phyloP scores from a whole-genome alignment of 2,329 filamentous ascomycete species.

The Diaporthe caulivora region DNA sequence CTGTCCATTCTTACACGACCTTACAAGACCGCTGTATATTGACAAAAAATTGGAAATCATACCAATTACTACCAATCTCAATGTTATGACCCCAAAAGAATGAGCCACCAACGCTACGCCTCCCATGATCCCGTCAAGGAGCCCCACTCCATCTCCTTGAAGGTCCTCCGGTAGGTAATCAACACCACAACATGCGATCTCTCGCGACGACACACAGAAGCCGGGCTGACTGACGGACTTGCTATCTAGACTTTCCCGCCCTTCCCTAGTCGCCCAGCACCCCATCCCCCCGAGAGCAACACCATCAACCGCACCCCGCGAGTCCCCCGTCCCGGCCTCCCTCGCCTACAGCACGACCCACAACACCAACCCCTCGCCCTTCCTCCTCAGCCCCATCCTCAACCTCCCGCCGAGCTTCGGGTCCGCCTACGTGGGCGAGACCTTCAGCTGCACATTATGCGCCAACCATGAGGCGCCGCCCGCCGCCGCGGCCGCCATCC shows the following conservation, averaged over 20 bases:
- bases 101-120: constrained; percentile 71
- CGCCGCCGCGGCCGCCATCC: constrained; percentile 40
- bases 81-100: constrained; percentile 44
- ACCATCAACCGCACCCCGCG: constrained; percentile 54
- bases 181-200: no score
- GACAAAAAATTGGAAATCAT: background rate
- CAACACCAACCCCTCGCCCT: constrained; percentile 64
- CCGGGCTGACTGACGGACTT: constrained; percentile 21
- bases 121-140: constrained; percentile 75
- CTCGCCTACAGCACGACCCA: constrained; percentile 72
- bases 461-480: constrained; percentile 84
- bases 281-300: constrained; percentile 64
- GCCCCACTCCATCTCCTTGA: constrained; percentile 82
- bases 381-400: constrained; percentile 74
- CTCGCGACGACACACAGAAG: constrained; percentile 22
- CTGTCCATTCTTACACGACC: background rate
- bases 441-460: constrained; percentile 93
- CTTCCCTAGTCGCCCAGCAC: constrained; percentile 79
- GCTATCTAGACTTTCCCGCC: constrained; percentile 80
- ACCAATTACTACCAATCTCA: background rate
- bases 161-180: constrained; percentile 74
- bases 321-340: constrained; percentile 71
- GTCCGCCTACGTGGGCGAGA: constrained; percentile 94
- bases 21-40: background rate
- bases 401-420: constrained; percentile 93